Evolutionary conservation across 768 basidiomycete species (phyloP).

Genomic region (Hericium coralloides): DNA sequence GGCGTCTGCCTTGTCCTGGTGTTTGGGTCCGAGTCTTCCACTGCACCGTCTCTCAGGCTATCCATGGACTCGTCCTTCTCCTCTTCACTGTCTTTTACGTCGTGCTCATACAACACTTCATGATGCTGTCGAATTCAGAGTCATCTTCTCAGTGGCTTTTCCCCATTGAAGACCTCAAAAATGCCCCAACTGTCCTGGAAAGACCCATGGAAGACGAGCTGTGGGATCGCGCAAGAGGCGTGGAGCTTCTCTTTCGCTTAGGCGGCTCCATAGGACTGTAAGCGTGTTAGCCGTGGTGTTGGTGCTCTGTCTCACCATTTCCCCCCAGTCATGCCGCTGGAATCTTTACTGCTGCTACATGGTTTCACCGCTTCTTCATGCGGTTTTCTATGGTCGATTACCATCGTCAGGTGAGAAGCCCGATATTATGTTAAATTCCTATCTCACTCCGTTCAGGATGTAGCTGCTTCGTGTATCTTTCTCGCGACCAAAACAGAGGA

Average conservation of each 20-base stretch:
- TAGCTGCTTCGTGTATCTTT: slow-evolving; percentile 81
- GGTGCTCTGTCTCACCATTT: slow-evolving; percentile 12
- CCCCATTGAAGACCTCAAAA: slow-evolving; percentile 4
- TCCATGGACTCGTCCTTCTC: background rate
- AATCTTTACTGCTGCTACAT: slow-evolving; percentile 80
- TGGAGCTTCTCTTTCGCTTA: slow-evolving; percentile 79
- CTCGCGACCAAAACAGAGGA: slow-evolving; percentile 90
- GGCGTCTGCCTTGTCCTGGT: too few relatives aligned
- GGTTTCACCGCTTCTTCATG: slow-evolving; percentile 92
- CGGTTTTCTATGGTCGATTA: slow-evolving; percentile 76
- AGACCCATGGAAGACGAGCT: slow-evolving; percentile 50
- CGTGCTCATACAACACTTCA: background rate
- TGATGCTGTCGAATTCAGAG: background rate
- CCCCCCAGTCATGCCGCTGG: slow-evolving; percentile 62
- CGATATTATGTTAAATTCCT: background rate
- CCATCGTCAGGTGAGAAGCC: slow-evolving; percentile 54
- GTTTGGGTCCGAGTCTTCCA: too few relatives aligned
- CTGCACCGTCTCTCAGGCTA: too few relatives aligned
- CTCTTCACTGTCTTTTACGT: background rate
- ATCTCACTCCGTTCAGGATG: slow-evolving; percentile 41
- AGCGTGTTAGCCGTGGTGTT: slow-evolving; percentile 24
- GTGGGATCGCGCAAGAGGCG: slow-evolving; percentile 70
- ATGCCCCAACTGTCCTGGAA: slow-evolving; percentile 12
- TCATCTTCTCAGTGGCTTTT: slow-evolving; percentile 10
- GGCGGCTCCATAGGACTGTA: slow-evolving; percentile 72